Percentiles rank a stretch among this genome's conserved stretches.
Conservation (phyloP, 495 filamentous ascomycete genomes). For the Schizothecium vesticola region DNA sequence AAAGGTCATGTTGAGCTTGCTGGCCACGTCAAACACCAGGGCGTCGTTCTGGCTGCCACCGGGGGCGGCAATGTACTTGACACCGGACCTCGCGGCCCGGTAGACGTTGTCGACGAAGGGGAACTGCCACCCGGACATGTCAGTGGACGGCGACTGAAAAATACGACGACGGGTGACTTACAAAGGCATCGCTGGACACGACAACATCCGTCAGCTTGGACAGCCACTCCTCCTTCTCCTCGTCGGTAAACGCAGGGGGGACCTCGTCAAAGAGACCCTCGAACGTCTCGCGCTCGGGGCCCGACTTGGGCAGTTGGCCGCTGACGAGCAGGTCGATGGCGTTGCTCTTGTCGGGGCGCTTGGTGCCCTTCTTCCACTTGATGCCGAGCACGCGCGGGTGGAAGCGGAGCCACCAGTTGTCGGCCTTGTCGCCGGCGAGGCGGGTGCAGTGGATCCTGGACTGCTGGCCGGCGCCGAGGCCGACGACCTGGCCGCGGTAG, state of each 20-base stretch:
- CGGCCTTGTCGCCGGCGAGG: conserved; percentile 96
- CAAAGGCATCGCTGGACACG: conserved; percentile 90
- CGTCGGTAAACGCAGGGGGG: conserved; percentile 71
- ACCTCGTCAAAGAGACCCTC: conserved; percentile 89
- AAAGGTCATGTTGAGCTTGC: conserved; percentile 87
- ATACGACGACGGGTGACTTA: conserved; percentile 45
- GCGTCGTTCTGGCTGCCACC: conserved; percentile 89
- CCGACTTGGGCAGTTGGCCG: conserved; percentile 73
- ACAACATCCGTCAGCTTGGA: conserved; percentile 73
- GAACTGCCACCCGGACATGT: conserved; percentile 54
- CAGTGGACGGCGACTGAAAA: conserved; percentile 8
- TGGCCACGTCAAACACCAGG: conserved; percentile 83
- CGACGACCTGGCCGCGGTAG: conserved; percentile 87
- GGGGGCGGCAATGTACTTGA: conserved; percentile 92
- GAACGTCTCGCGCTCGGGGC: conserved; percentile 76
- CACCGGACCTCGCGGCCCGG: conserved; percentile 79
- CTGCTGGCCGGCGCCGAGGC: conserved; percentile 93
- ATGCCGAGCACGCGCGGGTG: conserved; percentile 78
- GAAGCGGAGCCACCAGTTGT: conserved; percentile 99
- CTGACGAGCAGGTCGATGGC: conserved; percentile 93
- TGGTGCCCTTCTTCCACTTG: conserved; percentile 95
- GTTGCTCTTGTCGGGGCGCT: conserved; percentile 95
- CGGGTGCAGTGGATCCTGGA: conserved; percentile 97
- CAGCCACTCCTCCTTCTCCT: conserved; percentile 83
- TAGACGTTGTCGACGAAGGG: conserved; percentile 98